Evolutionary conservation across 371 early-diverging fungal species (phyloP), one percentile per base, ranked within the genome.

Genomic region (Rhizomucor pusillus): DNA sequence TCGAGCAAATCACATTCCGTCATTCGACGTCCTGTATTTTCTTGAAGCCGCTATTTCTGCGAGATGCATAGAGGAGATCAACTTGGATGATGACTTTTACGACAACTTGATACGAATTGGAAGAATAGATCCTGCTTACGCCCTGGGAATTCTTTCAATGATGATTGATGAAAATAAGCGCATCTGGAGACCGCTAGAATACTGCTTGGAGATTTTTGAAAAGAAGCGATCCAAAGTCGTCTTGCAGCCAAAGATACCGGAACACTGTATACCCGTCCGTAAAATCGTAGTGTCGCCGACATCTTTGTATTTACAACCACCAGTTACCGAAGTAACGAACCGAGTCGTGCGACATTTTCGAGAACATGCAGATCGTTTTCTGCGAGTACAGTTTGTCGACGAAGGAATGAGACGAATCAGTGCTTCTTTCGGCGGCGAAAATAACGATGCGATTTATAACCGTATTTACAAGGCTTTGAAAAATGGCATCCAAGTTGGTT

Each of bases 351-450:
- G 87, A 1, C 72, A 84, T 14, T 86, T 69, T 43, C 47, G 40
- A 1, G 36, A 71, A 0, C 54, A 79, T 5, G 49, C 66, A 0
- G 87, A 90, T 44, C 75, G 80, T 3, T 90, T 92, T 47, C 41
- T 88, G 12, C 81, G 90, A 19, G 81, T 92, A 5, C 77, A 79
- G 40, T 86, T 90, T 51, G 64, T 76, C 24, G 90, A 91, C 35
- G 90, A 90, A 55, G 73, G 79, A 0, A 57, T 71, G 12, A 60
- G 57, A 36, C 63, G 68, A 4, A 60, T 85, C 1, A 64, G 78
- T 29, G 63, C 75, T 2, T 47, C 69, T 0, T 45, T 47, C 45
- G 56, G 47, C 3, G 49, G 49, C 0, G 34, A 40, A 10, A 47
- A 53, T 3, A 73, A 69, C 36, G 70, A 74, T 19, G 73, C 64